phyloP scores from a whole-genome alignment of 2,329 filamentous ascomycete genomes.

The Paraphoma chrysanthemicola region DNA sequence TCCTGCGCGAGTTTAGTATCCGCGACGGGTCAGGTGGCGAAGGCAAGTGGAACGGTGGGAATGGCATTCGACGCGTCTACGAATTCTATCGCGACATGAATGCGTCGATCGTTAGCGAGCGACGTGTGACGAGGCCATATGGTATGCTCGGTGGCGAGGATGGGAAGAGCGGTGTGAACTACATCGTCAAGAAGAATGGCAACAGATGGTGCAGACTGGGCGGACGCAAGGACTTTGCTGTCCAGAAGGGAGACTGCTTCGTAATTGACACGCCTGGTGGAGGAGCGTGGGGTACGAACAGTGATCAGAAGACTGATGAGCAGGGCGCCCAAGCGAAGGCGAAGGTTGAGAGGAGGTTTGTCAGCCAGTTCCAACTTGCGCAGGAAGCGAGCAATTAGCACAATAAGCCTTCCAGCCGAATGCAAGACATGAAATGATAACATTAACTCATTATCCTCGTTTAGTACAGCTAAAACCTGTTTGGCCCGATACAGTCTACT shows the following conservation, averaged over 20 bases:
- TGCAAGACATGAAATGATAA: no score
- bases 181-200: conserved; percentile 23
- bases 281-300: conserved; percentile 16
- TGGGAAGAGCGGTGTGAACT: conserved; percentile 37
- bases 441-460: no score
- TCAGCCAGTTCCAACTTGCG: conserved; percentile 22
- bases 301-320: not conserved
- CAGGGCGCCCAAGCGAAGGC: not conserved
- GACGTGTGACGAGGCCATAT: conserved; percentile 41
- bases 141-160: conserved; percentile 39
- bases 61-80: conserved; percentile 39
- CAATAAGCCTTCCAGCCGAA: not conserved
- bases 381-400: conserved; percentile 22
- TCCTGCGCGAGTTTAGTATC: conserved; percentile 42
- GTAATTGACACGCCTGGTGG: conserved; percentile 23
- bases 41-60: conserved; percentile 36
- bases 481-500: no score
- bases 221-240: conserved; percentile 11
- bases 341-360: conserved; percentile 14
- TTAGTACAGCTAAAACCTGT: no score
- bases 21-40: conserved; percentile 37
- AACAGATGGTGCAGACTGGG: conserved; percentile 14
- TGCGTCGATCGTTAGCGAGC: conserved; percentile 40
- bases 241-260: conserved; percentile 17
- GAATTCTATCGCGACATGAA: conserved; percentile 37